Evolutionary conservation across 352 stramenopile species (phyloP).

Genomic region (Detonula confervacea): DNA sequence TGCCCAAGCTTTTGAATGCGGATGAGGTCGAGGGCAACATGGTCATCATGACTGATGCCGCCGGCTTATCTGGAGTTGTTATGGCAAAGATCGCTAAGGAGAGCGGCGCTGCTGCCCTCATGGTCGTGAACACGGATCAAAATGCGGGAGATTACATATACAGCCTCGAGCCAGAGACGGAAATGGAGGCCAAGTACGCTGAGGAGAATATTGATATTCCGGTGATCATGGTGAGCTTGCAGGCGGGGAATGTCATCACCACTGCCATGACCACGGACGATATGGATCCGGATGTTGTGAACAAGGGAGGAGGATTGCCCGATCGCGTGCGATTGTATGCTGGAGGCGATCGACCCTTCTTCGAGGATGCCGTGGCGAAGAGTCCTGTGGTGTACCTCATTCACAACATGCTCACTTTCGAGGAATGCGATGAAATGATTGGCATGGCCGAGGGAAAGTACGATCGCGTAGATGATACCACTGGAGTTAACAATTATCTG

Average conservation of each 20-base stretch:
- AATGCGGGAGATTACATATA: constrained; percentile 82
- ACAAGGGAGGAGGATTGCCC: constrained; percentile 61
- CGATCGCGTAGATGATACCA: constrained; percentile 39
- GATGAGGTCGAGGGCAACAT: constrained; percentile 82
- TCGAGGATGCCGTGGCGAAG: constrained; percentile 76
- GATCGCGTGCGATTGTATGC: constrained; percentile 81
- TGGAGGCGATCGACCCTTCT: constrained; percentile 80
- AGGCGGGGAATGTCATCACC: constrained; percentile 82
- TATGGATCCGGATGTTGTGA: constrained; percentile 49
- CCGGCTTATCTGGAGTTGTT: constrained; percentile 61
- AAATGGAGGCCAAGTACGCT: constrained; percentile 57
- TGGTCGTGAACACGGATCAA: constrained; percentile 82
- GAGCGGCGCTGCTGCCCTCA: constrained; percentile 73
- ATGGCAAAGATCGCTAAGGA: constrained; percentile 82
- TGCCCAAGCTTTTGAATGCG: constrained; percentile 69
- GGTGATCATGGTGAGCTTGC: constrained; percentile 84
- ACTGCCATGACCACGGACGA: constrained; percentile 65
- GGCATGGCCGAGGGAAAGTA: constrained; percentile 56
- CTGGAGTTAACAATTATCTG: constrained; percentile 51
- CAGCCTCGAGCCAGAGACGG: constrained; percentile 54
- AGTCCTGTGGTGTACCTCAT: constrained; percentile 82
- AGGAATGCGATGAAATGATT: constrained; percentile 71
- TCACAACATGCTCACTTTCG: constrained; percentile 80
- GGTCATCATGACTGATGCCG: constrained; percentile 81
- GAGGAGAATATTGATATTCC: constrained; percentile 82